These are phyloP conservation scores for Arthroderma uncinatum DNA, from an alignment of 2,329 filamentous ascomycete genomes.

Conservation along the genomic window DNA sequence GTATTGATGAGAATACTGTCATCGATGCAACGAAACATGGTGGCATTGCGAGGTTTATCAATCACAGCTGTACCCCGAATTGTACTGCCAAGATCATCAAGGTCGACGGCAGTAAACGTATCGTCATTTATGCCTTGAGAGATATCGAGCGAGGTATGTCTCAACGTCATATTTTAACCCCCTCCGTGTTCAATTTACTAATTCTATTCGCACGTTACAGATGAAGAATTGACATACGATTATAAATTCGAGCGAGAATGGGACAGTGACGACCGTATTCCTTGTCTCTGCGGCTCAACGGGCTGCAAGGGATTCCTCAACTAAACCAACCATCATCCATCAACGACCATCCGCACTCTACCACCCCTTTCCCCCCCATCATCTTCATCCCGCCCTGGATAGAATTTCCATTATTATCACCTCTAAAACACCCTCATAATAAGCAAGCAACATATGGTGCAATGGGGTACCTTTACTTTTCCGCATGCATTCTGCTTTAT, in stretches of 20 bases:
- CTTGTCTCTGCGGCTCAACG: constrained; percentile 89
- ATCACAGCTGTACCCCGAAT: constrained; percentile 93
- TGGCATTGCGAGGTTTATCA: constrained; percentile 96
- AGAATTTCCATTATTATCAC: background rate
- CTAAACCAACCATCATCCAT: constrained; percentile 31
- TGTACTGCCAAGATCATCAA: constrained; percentile 99
- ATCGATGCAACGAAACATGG: constrained; percentile 98
- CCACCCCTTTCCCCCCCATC: background rate
- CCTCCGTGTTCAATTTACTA: constrained; percentile 15
- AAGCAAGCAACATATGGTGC: background rate
- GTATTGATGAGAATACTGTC: constrained; percentile 94
- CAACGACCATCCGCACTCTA: background rate
- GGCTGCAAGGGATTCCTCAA: constrained; percentile 99
- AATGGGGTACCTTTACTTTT: background rate
- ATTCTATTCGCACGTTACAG: constrained; percentile 40
- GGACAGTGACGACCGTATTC: constrained; percentile 86
- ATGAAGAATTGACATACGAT: constrained; percentile 98
- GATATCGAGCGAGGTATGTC: constrained; percentile 91
- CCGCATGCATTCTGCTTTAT: background rate
- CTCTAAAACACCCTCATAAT: background rate
- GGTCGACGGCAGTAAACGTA: constrained; percentile 93
- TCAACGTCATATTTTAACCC: background rate
- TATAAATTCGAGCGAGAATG: constrained; percentile 99
- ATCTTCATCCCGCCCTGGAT: background rate
- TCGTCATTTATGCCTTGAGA: constrained; percentile 95